Conservation (phyloP, 2,329 filamentous ascomycete genomes). For the Diaporthe humulicola region DNA sequence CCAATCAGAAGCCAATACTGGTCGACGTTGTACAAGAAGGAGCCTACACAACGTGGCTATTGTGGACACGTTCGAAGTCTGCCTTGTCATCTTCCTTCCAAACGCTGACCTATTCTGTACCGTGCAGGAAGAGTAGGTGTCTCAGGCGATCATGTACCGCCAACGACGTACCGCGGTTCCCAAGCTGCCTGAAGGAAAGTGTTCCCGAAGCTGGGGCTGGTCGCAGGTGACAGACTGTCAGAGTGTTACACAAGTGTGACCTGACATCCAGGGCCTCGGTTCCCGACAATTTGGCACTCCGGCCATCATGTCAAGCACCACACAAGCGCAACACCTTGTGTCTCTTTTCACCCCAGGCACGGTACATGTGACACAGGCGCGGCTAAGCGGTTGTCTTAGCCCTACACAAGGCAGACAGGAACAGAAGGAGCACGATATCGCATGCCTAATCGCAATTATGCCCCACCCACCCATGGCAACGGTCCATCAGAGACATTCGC, state of each 20-base stretch:
- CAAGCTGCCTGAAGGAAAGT: not conserved
- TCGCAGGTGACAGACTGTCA: slow-evolving; percentile 3
- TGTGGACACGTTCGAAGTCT: not conserved
- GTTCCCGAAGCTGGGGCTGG: not conserved
- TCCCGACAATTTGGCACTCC: slow-evolving; percentile 1
- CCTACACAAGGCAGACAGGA: slow-evolving; percentile 20
- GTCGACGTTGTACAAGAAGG: slow-evolving; percentile 9
- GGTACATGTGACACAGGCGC: slow-evolving; percentile 17
- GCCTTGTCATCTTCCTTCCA: not conserved
- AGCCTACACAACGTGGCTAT: not conserved
- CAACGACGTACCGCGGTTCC: not conserved
- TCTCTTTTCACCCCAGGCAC: not conserved
- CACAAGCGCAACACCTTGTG: not conserved
- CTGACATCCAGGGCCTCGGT: not conserved
- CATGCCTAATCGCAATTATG: slow-evolving; percentile 13
- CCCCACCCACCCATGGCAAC: not conserved
- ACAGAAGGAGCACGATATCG: not conserved
- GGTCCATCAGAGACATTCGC: slow-evolving; percentile 20
- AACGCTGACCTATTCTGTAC: not conserved
- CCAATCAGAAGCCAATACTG: not conserved
- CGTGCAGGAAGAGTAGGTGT: not conserved
- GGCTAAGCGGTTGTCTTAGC: slow-evolving; percentile 33
- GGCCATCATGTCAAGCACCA: slow-evolving; percentile 13
- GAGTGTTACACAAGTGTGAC: slow-evolving; percentile 18
- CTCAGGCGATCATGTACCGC: not conserved